Conservation (phyloP, 768 basidiomycete species). For the Psilocybe subaeruginosa region DNA sequence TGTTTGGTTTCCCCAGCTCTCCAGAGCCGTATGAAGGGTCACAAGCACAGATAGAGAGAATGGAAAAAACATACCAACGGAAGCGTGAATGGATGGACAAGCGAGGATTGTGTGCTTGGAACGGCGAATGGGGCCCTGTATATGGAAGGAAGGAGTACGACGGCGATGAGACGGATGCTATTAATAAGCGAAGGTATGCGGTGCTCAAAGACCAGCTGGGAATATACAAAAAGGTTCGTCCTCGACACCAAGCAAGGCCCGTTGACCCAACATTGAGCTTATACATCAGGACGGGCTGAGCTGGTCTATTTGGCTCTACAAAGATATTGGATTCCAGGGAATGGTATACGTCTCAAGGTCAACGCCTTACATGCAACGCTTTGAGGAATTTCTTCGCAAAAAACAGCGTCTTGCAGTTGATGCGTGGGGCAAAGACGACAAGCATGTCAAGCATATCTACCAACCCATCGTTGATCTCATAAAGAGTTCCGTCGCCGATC, state of each 20-base stretch:
- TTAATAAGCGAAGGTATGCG: constrained; percentile 64
- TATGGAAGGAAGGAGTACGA: constrained; percentile 67
- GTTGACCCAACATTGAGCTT: background rate
- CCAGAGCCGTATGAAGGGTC: constrained; percentile 59
- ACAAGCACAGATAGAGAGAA: constrained; percentile 50
- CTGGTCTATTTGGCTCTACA: constrained; percentile 91
- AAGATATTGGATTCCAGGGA: constrained; percentile 82
- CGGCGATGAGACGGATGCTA: constrained; percentile 63
- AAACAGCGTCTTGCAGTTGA: constrained; percentile 80
- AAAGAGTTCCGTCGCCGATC: constrained; percentile 48
- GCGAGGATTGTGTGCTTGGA: constrained; percentile 69
- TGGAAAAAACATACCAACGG: constrained; percentile 62
- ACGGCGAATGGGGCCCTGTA: constrained; percentile 86
- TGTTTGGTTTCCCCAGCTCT: constrained; percentile 72
- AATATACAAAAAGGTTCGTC: constrained; percentile 64
- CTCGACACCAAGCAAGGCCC: background rate
- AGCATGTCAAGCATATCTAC: constrained; percentile 59
- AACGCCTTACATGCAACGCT: constrained; percentile 70
- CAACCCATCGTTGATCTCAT: constrained; percentile 67
- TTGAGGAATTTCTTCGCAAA: constrained; percentile 68
- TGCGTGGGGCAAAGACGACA: constrained; percentile 76
- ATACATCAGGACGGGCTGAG: constrained; percentile 54
- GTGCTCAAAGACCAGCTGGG: constrained; percentile 75
- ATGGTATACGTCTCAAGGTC: constrained; percentile 74
- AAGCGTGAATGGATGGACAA: constrained; percentile 80